A percentile compares a stretch with the other conserved stretches of the same genome.
Evolutionary conservation across 192 early-diverging fungal species (phyloP).

Genomic region (Chytriomyces hyalinus): DNA sequence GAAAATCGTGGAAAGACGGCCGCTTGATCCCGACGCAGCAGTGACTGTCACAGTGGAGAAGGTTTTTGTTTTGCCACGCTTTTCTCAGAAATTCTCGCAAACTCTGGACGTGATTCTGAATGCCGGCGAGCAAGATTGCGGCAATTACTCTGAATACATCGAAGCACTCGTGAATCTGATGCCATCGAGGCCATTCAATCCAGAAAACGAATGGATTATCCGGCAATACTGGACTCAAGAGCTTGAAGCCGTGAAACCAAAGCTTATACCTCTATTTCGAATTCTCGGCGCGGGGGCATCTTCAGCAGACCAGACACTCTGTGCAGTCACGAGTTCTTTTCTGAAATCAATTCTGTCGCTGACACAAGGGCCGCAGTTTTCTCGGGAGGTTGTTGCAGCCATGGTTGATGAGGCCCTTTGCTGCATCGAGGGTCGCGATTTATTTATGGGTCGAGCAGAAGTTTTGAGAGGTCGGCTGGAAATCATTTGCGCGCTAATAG

Average conservation of each 20-base stretch:
- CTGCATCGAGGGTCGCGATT: background rate
- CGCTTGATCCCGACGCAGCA: background rate
- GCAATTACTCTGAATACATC: background rate
- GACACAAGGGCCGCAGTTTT: background rate
- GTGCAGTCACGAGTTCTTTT: too few relatives aligned
- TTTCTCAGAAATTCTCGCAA: background rate
- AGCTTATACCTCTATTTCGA: background rate
- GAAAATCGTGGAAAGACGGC: background rate
- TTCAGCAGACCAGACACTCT: too few relatives aligned
- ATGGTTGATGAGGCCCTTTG: background rate
- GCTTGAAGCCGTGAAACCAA: background rate
- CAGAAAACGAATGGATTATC: background rate
- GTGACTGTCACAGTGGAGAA: background rate
- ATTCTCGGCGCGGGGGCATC: background rate
- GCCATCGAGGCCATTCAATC: background rate
- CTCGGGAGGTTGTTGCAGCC: too few relatives aligned
- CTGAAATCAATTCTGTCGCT: background rate
- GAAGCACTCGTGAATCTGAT: background rate
- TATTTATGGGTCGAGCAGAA: background rate
- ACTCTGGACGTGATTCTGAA: background rate
- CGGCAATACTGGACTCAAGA: background rate
- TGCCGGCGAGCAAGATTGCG: background rate
- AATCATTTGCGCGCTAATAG: too few relatives aligned
- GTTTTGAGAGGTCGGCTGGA: background rate
- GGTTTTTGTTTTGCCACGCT: conserved; percentile 1